Evolutionary conservation across 2,329 filamentous ascomycete species (phyloP).

Genomic region (Arthrobotrys entomopaga): DNA sequence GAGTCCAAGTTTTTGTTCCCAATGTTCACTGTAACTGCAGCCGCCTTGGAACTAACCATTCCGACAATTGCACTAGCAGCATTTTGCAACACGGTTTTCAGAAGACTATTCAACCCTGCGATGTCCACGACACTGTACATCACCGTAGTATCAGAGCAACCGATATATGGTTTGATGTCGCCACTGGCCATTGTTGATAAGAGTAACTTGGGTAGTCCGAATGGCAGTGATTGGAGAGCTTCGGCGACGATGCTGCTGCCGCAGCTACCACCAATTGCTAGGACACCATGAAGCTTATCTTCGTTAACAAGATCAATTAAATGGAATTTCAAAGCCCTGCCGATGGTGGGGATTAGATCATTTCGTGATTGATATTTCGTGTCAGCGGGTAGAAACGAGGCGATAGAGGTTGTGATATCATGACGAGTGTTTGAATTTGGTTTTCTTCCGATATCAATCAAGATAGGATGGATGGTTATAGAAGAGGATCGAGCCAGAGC

Average conservation of each 20-base stretch:
- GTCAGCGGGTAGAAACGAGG: constrained; percentile 16
- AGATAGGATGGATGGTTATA: constrained; percentile 5
- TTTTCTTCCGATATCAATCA: constrained; percentile 30
- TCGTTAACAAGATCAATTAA: constrained; percentile 18
- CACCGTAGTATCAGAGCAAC: constrained; percentile 74
- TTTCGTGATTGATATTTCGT: constrained; percentile 16
- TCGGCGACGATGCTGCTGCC: constrained; percentile 71
- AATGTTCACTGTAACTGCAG: neutral
- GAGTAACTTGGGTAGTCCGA: constrained; percentile 76
- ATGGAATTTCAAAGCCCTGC: constrained; percentile 9
- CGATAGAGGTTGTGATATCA: constrained; percentile 24
- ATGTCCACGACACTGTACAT: constrained; percentile 79
- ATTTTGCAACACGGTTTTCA: constrained; percentile 70
- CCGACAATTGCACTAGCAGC: constrained; percentile 71
- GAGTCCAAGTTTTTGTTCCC: neutral
- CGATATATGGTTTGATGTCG: constrained; percentile 72
- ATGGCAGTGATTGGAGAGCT: constrained; percentile 71
- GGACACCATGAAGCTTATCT: constrained; percentile 67
- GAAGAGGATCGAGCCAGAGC: neutral
- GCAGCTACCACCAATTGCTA: constrained; percentile 72
- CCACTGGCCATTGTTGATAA: constrained; percentile 76
- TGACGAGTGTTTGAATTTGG: neutral
- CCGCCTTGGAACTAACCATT: constrained; percentile 62
- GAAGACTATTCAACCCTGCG: constrained; percentile 71
- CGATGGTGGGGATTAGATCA: constrained; percentile 27